These are phyloP conservation scores for Papiliotrema flavescens DNA, from an alignment of 1,284 basidiomycete species.

Conservation along the genomic window DNA sequence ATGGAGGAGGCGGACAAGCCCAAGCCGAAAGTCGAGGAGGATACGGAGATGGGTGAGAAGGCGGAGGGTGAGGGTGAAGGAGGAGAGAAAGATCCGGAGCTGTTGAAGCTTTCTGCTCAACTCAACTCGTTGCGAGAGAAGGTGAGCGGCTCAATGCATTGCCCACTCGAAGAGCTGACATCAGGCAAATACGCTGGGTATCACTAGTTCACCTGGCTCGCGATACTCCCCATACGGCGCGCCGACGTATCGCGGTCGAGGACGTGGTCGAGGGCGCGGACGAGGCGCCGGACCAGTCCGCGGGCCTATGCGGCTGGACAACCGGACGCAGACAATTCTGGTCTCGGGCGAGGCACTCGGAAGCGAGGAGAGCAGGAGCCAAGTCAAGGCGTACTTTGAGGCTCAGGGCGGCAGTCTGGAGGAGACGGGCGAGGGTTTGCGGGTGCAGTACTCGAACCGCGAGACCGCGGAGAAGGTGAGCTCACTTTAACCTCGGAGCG, in stretches of 20 bases:
- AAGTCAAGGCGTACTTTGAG: slow-evolving; percentile 78
- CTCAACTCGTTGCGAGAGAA: slow-evolving; percentile 49
- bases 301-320: slow-evolving; percentile 76
- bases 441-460: slow-evolving; percentile 40
- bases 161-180: slow-evolving; percentile 1
- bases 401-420: slow-evolving; percentile 51
- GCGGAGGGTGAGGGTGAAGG: slow-evolving; percentile 56
- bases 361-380: slow-evolving; percentile 52
- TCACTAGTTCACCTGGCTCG: slow-evolving; percentile 29
- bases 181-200: slow-evolving; percentile 36
- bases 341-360: slow-evolving; percentile 61
- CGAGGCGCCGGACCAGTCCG: slow-evolving; percentile 57
- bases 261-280: slow-evolving; percentile 61
- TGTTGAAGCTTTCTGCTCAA: slow-evolving; percentile 38
- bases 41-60: slow-evolving; percentile 54
- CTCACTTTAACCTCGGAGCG: background rate
- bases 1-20: slow-evolving; percentile 58
- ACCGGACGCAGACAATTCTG: slow-evolving; percentile 75
- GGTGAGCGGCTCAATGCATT: slow-evolving; percentile 54
- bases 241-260: slow-evolving; percentile 54
- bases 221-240: slow-evolving; percentile 53
- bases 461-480: slow-evolving; percentile 47
- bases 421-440: slow-evolving; percentile 20
- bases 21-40: slow-evolving; percentile 23
- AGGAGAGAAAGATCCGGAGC: slow-evolving; percentile 50